phyloP scores from a whole-genome alignment of 2,329 filamentous ascomycete species.

The Ophiostoma fasciatum region DNA sequence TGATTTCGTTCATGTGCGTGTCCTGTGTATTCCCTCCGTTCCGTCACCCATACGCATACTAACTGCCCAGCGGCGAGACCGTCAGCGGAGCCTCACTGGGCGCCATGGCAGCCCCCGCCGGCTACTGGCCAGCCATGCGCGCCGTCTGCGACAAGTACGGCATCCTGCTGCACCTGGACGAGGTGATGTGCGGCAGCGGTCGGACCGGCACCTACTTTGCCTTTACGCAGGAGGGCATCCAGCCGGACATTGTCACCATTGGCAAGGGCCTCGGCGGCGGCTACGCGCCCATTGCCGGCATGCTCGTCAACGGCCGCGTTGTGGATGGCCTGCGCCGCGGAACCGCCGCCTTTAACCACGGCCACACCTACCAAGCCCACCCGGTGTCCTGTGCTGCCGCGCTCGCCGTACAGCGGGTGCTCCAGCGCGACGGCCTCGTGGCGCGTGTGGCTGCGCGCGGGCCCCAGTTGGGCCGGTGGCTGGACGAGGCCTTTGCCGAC shows the following conservation, averaged over 20 bases:
- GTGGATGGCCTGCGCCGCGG: conserved; percentile 26
- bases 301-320: conserved; percentile 39
- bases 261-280: conserved; percentile 54
- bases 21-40: not conserved
- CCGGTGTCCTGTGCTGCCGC: conserved; percentile 45
- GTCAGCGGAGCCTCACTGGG: conserved; percentile 56
- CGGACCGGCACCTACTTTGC: conserved; percentile 44
- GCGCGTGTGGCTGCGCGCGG: conserved; percentile 43
- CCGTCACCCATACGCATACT: not conserved
- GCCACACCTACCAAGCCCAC: conserved; percentile 48
- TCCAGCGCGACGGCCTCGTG: conserved; percentile 41
- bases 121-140: conserved; percentile 56
- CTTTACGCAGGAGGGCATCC: conserved; percentile 40
- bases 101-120: conserved; percentile 48
- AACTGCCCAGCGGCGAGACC: conserved; percentile 35
- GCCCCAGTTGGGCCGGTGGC: conserved; percentile 24
- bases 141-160: conserved; percentile 56
- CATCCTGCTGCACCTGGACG: conserved; percentile 63
- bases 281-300: conserved; percentile 44
- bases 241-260: conserved; percentile 48
- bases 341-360: conserved; percentile 27
- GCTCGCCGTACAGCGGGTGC: conserved; percentile 45
- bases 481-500: conserved; percentile 23
- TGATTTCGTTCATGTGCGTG: conserved; percentile 43
- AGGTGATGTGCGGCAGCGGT: conserved; percentile 58